Evolutionary conservation across 352 stramenopile species (phyloP).

Genomic region (Saprolegnia parasitica): DNA sequence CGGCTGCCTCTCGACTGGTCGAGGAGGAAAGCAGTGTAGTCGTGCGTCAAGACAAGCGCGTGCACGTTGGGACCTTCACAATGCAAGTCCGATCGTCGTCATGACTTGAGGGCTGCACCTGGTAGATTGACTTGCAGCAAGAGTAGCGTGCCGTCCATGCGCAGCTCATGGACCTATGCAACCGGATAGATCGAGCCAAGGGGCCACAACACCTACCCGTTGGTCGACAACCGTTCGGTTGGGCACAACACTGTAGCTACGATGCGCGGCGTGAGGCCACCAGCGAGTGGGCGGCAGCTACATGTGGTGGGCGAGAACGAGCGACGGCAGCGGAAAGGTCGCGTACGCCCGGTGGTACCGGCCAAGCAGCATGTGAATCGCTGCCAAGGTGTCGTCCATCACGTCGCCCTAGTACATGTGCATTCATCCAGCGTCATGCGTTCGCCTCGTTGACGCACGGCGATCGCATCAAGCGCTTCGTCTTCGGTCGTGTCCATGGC

Average conservation of each 20-base stretch:
- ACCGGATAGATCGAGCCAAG: not conserved
- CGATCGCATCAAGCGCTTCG: not conserved
- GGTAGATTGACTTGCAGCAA: conserved; percentile 13
- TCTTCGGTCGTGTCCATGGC: conserved; percentile 16
- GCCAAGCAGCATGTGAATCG: conserved; percentile 17
- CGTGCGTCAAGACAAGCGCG: conserved; percentile 12
- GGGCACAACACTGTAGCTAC: conserved; percentile 14
- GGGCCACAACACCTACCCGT: not conserved
- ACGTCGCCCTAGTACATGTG: not conserved
- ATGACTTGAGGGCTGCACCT: not conserved
- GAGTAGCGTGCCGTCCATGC: conserved; percentile 5
- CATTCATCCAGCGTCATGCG: not conserved
- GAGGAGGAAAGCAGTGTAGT: conserved; percentile 26
- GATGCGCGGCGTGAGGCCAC: too few relatives aligned
- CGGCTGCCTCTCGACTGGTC: not conserved
- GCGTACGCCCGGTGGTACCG: conserved; percentile 22
- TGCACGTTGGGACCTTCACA: conserved; percentile 8
- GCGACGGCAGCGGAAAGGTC: conserved; percentile 7
- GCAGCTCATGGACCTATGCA: conserved; percentile 20
- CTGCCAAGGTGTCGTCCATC: conserved; percentile 26
- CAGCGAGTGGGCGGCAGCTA: not conserved
- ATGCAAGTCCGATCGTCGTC: not conserved
- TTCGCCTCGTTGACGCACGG: not conserved
- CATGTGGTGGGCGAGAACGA: conserved; percentile 23
- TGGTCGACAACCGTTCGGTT: conserved; percentile 27